These are phyloP conservation scores for Geotrichum klebahnii DNA, from an alignment of 1,139 yeast species.

Conservation along the genomic window DNA sequence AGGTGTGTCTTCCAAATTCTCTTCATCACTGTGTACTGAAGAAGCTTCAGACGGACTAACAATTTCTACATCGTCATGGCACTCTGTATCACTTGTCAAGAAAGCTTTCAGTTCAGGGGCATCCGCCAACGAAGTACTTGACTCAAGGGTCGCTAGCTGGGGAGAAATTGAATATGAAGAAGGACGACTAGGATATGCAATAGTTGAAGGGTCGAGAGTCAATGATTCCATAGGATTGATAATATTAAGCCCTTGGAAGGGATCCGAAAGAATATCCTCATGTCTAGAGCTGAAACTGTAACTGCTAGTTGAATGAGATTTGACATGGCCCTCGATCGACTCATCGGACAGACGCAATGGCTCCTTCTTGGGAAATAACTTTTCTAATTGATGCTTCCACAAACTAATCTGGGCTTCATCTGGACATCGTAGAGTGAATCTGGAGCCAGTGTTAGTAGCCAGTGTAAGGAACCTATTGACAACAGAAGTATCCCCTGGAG, in stretches of 20 bases:
- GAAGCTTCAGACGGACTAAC: not conserved
- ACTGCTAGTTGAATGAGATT: not conserved
- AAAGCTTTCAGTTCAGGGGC: constrained; percentile 14
- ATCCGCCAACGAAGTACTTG: constrained; percentile 8
- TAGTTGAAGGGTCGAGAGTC: not conserved
- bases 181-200: not conserved
- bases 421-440: constrained; percentile 4
- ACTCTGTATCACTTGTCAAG: not conserved
- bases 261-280: constrained; percentile 15
- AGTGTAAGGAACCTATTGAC: constrained; percentile 4
- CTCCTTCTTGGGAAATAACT: constrained; percentile 1
- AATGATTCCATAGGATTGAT: constrained; percentile 2
- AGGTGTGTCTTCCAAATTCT: not conserved
- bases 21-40: not conserved
- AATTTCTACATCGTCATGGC: constrained; percentile 1
- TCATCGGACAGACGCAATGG: not conserved
- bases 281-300: constrained; percentile 15
- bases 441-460: constrained; percentile 16
- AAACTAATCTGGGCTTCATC: not conserved
- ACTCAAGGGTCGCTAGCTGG: constrained; percentile 6
- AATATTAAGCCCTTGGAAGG: constrained; percentile 17
- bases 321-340: not conserved
- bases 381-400: constrained; percentile 11
- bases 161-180: constrained; percentile 8
- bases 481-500: not conserved